Conservation (phyloP, 495 filamentous ascomycete genomes). For the Aspergillus haitiensis region DNA sequence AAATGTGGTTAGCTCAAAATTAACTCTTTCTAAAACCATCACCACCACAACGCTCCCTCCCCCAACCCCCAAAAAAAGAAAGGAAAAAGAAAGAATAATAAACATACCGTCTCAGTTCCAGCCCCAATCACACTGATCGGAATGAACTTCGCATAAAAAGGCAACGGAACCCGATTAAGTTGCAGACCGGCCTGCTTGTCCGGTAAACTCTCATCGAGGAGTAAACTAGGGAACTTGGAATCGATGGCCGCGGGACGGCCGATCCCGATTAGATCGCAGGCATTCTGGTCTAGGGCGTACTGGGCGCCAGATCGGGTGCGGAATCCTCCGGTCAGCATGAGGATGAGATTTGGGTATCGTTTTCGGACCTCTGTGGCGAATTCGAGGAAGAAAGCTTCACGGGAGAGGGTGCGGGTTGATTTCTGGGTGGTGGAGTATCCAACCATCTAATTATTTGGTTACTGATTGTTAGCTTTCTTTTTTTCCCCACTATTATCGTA, state of each 20-base stretch:
- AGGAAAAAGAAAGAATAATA: constrained; percentile 7
- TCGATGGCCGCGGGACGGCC: constrained; percentile 53
- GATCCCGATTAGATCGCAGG: constrained; percentile 61
- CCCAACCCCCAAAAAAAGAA: constrained; percentile 10
- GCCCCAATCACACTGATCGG: constrained; percentile 43
- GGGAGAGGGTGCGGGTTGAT: constrained; percentile 40
- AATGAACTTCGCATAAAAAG: constrained; percentile 35
- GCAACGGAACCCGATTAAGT: constrained; percentile 36
- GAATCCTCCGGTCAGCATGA: constrained; percentile 59
- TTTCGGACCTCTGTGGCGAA: constrained; percentile 50
- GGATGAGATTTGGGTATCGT: constrained; percentile 43
- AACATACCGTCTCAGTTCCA: constrained; percentile 46
- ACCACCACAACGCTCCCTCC: background rate
- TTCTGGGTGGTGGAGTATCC: constrained; percentile 17
- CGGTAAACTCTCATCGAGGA: constrained; percentile 53
- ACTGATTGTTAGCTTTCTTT: background rate
- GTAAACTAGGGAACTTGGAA: constrained; percentile 48
- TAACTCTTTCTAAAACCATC: background rate
- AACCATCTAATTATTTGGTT: constrained; percentile 33
- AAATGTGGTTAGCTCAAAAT: constrained; percentile 4
- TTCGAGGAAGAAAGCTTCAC: constrained; percentile 65
- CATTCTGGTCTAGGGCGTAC: constrained; percentile 48
- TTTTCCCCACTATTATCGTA: too few relatives aligned
- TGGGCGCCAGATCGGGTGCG: constrained; percentile 55
- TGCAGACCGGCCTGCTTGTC: constrained; percentile 50